These are phyloP conservation scores for Avena sativa DNA, from an alignment of 176 grass and related monocot species.

Conservation along the genomic window DNA sequence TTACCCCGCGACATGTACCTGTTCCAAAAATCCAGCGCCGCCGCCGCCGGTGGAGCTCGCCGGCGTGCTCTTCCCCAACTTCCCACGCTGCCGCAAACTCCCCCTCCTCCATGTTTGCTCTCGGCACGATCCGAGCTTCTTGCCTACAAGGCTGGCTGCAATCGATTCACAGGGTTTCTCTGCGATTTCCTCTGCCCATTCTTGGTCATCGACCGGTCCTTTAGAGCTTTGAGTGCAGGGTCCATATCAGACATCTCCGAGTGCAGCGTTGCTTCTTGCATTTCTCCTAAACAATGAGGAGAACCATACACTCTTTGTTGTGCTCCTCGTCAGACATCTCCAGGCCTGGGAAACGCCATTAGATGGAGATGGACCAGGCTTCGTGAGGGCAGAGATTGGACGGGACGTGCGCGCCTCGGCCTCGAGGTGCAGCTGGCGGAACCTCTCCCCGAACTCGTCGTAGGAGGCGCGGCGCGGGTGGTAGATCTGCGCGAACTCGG, in stretches of 20 bases:
- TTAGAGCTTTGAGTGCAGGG: neutral
- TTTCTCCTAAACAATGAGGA: slow-evolving; percentile 53
- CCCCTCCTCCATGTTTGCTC: too few relatives aligned
- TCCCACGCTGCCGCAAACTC: too few relatives aligned
- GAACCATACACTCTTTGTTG: slow-evolving; percentile 68
- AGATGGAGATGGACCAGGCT: neutral
- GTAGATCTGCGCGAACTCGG: slow-evolving; percentile 44
- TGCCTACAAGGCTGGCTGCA: slow-evolving; percentile 17
- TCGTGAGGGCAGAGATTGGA: neutral
- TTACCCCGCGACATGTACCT: too few relatives aligned
- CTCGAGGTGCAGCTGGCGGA: slow-evolving; percentile 72
- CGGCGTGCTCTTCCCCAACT: too few relatives aligned
- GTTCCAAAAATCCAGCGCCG: too few relatives aligned
- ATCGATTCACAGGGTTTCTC: slow-evolving; percentile 73
- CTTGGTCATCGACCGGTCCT: slow-evolving; percentile 8
- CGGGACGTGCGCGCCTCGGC: slow-evolving; percentile 54
- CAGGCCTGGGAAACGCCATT: neutral
- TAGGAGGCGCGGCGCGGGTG: slow-evolving; percentile 53
- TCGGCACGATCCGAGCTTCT: slow-evolving; percentile 55
- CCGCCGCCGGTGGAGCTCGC: too few relatives aligned
- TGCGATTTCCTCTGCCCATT: slow-evolving; percentile 64
- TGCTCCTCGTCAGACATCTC: slow-evolving; percentile 39
- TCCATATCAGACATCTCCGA: slow-evolving; percentile 12
- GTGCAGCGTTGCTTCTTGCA: neutral
- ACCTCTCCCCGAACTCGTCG: slow-evolving; percentile 53